Conservation (phyloP, 371 early-diverging fungal species). For the Circinella minor region DNA sequence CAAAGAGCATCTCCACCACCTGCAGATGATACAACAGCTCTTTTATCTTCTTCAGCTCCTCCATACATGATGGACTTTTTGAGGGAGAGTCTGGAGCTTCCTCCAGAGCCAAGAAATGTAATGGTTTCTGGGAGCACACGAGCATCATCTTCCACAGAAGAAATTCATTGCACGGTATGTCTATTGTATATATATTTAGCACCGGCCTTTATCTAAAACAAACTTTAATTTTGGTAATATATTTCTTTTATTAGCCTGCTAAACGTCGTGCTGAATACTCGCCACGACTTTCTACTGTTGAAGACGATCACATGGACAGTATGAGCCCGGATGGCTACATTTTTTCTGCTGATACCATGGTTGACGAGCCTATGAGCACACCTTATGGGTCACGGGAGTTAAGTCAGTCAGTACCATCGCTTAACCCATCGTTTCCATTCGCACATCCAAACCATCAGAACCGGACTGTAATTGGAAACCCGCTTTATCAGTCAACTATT, state of each 20-base stretch:
- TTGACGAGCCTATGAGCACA: neutral
- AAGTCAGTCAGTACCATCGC: conserved; percentile 14
- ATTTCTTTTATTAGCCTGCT: conserved; percentile 11
- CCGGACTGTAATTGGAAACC: conserved; percentile 10
- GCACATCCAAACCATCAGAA: conserved; percentile 7
- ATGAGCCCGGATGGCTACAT: neutral
- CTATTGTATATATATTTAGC: neutral
- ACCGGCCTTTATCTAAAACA: neutral
- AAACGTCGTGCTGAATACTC: conserved; percentile 25
- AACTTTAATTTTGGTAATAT: conserved; percentile 7
- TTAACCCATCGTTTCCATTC: conserved; percentile 10
- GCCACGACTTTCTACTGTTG: conserved; percentile 8
- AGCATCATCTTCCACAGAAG: conserved; percentile 9
- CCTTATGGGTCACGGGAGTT: conserved; percentile 11
- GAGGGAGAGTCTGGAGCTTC: conserved; percentile 6
- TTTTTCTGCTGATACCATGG: neutral
- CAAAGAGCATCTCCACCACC: conserved; percentile 29
- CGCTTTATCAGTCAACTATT: conserved; percentile 1
- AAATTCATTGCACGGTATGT: conserved; percentile 16
- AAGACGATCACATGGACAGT: conserved; percentile 1
- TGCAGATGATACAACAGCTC: conserved; percentile 28
- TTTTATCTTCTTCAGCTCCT: conserved; percentile 29
- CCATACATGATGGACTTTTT: conserved; percentile 32
- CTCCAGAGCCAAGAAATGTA: conserved; percentile 15
- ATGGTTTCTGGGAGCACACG: conserved; percentile 20